Evolutionary conservation across 495 filamentous ascomycete genomes (phyloP).

Genomic region (Pyrenopolyporus hunteri): DNA sequence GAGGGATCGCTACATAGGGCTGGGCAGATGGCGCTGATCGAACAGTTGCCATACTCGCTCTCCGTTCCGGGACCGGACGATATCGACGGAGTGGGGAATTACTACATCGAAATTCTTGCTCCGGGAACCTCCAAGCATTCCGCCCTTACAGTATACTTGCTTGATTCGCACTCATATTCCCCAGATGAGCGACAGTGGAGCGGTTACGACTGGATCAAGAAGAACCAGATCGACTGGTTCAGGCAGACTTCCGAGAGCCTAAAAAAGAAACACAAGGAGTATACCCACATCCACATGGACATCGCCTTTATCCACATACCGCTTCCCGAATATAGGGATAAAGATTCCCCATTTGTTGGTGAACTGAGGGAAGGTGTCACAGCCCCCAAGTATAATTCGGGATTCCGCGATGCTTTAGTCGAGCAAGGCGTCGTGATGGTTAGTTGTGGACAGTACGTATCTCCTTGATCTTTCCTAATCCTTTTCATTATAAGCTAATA

Average conservation of each 20-base stretch:
- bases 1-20: slow-evolving; percentile 80
- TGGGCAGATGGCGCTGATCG: slow-evolving; percentile 81
- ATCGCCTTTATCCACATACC: slow-evolving; percentile 98
- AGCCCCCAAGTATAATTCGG: slow-evolving; percentile 85
- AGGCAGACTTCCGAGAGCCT: slow-evolving; percentile 71
- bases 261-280: slow-evolving; percentile 73
- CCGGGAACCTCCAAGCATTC: slow-evolving; percentile 79
- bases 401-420: slow-evolving; percentile 84
- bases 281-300: slow-evolving; percentile 91
- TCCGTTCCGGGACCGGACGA: slow-evolving; percentile 79
- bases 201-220: slow-evolving; percentile 97
- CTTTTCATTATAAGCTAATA: slow-evolving; percentile 10
- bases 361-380: slow-evolving; percentile 77
- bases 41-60: slow-evolving; percentile 87
- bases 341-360: slow-evolving; percentile 61
- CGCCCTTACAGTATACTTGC: slow-evolving; percentile 88
- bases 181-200: slow-evolving; percentile 83
- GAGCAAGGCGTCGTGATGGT: slow-evolving; percentile 85
- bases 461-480: not conserved
- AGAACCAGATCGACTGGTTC: slow-evolving; percentile 94
- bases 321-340: slow-evolving; percentile 79
- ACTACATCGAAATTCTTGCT: slow-evolving; percentile 88
- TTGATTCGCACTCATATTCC: slow-evolving; percentile 92
- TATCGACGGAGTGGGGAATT: slow-evolving; percentile 92
- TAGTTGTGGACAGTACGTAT: slow-evolving; percentile 83